These are phyloP conservation scores for Chrysopogon serrulatus DNA, from an alignment of 176 grass and related monocot genomes.

Conservation along the genomic window DNA sequence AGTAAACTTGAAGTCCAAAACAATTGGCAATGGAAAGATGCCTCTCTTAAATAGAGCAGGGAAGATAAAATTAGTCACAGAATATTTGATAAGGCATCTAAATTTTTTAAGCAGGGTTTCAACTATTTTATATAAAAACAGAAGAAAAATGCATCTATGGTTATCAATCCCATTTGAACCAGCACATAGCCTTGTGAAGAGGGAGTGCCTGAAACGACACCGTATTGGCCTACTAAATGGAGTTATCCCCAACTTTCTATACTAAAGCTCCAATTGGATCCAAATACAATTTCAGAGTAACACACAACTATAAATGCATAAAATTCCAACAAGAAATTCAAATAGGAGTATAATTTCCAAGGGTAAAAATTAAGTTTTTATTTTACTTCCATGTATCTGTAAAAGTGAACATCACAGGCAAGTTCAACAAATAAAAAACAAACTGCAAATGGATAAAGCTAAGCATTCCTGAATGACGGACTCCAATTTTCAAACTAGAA, in stretches of 20 bases:
- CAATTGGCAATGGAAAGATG: not conserved
- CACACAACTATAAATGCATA: not conserved
- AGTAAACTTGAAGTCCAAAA: not conserved
- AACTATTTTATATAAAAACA: not conserved
- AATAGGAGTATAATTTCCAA: not conserved
- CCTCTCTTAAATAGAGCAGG: slow-evolving; percentile 28
- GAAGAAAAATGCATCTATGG: not conserved
- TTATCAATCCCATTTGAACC: slow-evolving; percentile 12
- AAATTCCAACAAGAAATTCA: not conserved
- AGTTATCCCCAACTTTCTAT: slow-evolving; percentile 16
- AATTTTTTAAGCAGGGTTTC: not conserved
- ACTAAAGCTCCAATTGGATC: not conserved
- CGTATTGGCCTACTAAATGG: not conserved
- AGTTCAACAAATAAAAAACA: not conserved
- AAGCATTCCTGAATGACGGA: not conserved
- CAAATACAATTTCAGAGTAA: not conserved
- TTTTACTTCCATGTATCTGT: not conserved
- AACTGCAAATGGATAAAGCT: not conserved
- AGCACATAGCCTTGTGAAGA: slow-evolving; percentile 1
- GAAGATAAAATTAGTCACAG: not conserved
- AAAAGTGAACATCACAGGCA: not conserved
- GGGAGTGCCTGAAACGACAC: not conserved
- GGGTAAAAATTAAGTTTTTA: not conserved
- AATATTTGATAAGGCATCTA: not conserved
- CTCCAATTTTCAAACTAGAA: not conserved